Evolutionary conservation across 495 filamentous ascomycete species (phyloP).

Genomic region (Schizothecium vesticola): DNA sequence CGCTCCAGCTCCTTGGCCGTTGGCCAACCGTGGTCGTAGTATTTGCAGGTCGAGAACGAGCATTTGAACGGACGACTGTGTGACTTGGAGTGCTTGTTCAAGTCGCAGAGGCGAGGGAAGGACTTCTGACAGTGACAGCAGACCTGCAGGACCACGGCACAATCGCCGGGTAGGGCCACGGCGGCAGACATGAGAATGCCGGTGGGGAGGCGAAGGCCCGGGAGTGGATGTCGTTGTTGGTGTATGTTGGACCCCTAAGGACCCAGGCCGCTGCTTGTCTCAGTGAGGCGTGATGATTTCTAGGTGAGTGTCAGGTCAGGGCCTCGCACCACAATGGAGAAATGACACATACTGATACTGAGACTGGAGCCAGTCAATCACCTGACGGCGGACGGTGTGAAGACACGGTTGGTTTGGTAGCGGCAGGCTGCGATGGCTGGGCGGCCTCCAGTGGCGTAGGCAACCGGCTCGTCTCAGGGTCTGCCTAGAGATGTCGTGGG

Average conservation of each 20-base stretch:
- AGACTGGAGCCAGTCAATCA: background rate
- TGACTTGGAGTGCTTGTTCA: slow-evolving; percentile 95
- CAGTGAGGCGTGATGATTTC: slow-evolving; percentile 1
- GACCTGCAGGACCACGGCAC: slow-evolving; percentile 7
- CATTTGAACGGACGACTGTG: slow-evolving; percentile 96
- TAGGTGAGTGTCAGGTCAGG: background rate
- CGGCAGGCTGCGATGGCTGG: background rate
- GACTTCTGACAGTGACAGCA: slow-evolving; percentile 63
- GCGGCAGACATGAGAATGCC: slow-evolving; percentile 16
- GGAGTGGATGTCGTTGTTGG: background rate
- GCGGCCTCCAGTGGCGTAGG: slow-evolving; percentile 1
- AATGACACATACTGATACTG: background rate
- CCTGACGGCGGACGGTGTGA: background rate
- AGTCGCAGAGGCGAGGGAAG: slow-evolving; percentile 83
- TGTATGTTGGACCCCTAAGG: background rate
- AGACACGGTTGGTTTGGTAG: background rate
- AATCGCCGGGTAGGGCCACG: background rate
- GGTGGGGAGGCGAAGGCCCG: slow-evolving; percentile 1
- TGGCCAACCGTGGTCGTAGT: slow-evolving; percentile 78
- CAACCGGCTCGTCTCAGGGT: background rate
- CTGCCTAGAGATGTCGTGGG: slow-evolving; percentile 3
- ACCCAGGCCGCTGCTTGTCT: background rate
- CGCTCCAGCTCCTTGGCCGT: slow-evolving; percentile 95
- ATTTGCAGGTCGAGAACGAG: slow-evolving; percentile 68
- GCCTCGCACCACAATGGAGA: background rate